Evolutionary conservation across 2,329 filamentous ascomycete genomes (phyloP), one percentile per base, ranked within the genome.

Genomic region (Neonectria neomacrospora): DNA sequence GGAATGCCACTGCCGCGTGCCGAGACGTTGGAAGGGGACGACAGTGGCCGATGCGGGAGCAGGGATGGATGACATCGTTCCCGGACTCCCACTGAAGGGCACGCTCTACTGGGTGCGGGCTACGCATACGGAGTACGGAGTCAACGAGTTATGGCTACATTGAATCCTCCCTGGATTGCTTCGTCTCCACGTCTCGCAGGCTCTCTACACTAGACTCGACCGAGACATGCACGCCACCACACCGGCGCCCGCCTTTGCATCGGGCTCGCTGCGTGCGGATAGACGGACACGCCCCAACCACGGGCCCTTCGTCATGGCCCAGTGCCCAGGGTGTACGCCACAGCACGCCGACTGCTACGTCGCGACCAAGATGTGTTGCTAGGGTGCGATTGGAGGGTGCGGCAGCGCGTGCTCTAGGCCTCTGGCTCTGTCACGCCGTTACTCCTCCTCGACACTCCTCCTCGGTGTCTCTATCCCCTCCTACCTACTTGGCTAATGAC

Each of bases 21-120:
- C 54, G 59, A 63, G 63, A 67, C 71, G 69, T 72, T 72, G 67
- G 66, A 71, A 34, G 62, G 56, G 52, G 67, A 68, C 68, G 65
- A 58, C 63, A 61, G 67, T 68, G 71, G 71, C 69, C 56, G 32
- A 54, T 65, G 66, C 65, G 64, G 70, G 69, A 67, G 55, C 71
- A 73, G 68, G 71, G 71, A 72, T 73, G 71, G 71, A 72, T 73
- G 63, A 44, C 52, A 45, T 42, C 39, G 54, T 58, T 63, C 58
- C 69, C 56, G 61, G 52, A 51, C n/a, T 32, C 47, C 62, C 58
- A 66, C 54, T 66, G 20, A 34, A 37, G 61, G 26, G 32, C 66
- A 47, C 41, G 41, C 56, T 48, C 53, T 54, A 69, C 66, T 60
- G 56, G 54, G 58, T 61, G n/a, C 55, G 65, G 59, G 42, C 34